These are phyloP conservation scores for Salix dunnii DNA, from an alignment of 345 rosid genomes.

Conservation along the genomic window DNA sequence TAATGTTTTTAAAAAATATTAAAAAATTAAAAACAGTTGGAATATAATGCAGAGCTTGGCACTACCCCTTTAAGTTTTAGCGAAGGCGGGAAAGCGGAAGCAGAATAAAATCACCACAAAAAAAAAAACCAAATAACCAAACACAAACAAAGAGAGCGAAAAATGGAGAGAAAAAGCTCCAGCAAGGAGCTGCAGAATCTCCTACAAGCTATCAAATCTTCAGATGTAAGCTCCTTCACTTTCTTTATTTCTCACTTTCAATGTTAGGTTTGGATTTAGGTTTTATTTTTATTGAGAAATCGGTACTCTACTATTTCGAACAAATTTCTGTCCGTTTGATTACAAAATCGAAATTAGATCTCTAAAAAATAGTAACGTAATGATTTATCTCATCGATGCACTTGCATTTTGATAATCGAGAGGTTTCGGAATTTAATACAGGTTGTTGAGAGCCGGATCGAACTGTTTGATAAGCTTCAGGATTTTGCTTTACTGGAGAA, in stretches of 20 bases:
- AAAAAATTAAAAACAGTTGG: too few relatives aligned
- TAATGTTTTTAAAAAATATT: too few relatives aligned
- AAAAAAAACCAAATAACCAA: background rate
- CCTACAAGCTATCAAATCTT: constrained; percentile 49
- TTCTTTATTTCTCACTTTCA: background rate
- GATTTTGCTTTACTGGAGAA: constrained; percentile 44
- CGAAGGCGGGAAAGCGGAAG: constrained; percentile 23
- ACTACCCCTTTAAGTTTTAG: background rate
- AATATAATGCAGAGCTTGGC: too few relatives aligned
- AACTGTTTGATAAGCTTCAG: constrained; percentile 45
- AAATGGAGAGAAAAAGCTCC: constrained; percentile 38
- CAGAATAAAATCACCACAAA: background rate
- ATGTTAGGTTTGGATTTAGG: background rate
- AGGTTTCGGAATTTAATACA: constrained; percentile 24
- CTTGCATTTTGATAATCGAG: background rate
- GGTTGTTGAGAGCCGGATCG: constrained; percentile 69
- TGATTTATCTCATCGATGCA: background rate
- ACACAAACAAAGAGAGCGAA: background rate
- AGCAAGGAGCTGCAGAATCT: constrained; percentile 39
- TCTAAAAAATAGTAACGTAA: background rate
- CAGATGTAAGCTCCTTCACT: constrained; percentile 50
- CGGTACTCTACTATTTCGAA: too few relatives aligned
- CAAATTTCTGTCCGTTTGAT: background rate
- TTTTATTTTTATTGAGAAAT: too few relatives aligned
- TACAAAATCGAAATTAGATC: background rate